Conservation (phyloP, 208 protist species). For the Wallacemonas rigidus region DNA sequence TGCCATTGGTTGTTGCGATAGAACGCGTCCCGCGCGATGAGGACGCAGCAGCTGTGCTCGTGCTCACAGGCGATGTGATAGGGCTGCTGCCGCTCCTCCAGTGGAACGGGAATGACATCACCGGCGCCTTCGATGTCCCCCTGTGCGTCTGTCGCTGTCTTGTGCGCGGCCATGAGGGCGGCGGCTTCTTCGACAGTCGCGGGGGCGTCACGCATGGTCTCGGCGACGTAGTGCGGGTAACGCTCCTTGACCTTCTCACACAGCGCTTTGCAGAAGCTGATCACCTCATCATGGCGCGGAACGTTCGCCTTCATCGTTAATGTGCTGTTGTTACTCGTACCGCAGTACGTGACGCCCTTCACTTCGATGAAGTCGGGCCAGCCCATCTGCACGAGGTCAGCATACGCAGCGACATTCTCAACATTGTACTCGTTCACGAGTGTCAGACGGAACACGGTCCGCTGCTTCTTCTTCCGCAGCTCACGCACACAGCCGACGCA, state of each 20-base stretch:
- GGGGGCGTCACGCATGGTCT: conserved; percentile 25
- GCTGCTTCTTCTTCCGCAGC: conserved; percentile 84
- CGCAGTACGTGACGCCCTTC: conserved; percentile 95
- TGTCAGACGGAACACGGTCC: conserved; percentile 97
- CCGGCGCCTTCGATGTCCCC: conserved; percentile 8
- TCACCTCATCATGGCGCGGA: conserved; percentile 93
- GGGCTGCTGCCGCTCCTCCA: conserved; percentile 46
- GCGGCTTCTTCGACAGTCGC: conserved; percentile 8
- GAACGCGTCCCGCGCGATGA: conserved; percentile 89
- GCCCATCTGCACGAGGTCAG: conserved; percentile 88
- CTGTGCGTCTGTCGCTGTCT: background rate
- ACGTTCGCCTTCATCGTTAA: conserved; percentile 94
- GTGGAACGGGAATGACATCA: conserved; percentile 29
- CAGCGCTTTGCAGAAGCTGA: conserved; percentile 83
- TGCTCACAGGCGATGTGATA: conserved; percentile 92
- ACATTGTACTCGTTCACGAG: conserved; percentile 95
- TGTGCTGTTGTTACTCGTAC: conserved; percentile 72
- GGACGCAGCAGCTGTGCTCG: conserved; percentile 92
- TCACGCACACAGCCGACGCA: conserved; percentile 89
- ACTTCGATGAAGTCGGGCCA: conserved; percentile 96
- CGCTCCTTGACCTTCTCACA: conserved; percentile 53
- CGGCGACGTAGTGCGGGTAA: conserved; percentile 38
- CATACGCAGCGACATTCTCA: conserved; percentile 68
- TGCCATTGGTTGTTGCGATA: conserved; percentile 76
- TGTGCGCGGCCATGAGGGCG: conserved; percentile 1